Evolutionary conservation across 1,284 basidiomycete genomes (phyloP), one percentile per base, ranked within the genome.

Genomic region (Golubevia pallescens): DNA sequence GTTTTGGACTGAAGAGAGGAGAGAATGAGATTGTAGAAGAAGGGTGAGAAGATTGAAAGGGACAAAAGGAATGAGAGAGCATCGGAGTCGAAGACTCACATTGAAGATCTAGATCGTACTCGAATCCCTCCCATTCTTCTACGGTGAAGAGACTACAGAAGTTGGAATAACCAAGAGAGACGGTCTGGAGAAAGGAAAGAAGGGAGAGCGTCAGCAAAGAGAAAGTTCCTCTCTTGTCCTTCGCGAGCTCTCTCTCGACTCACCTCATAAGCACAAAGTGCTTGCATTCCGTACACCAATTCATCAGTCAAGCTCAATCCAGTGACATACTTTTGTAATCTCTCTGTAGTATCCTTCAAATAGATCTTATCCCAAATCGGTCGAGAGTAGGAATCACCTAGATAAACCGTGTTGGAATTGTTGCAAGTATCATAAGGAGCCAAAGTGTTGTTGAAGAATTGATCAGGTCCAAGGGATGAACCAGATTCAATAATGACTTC

Each of bases 101-200:
- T 38, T 67, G 66, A 16, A 81, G 54, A 65, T 85, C 82, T 76
- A 77, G 81, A 58, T 90, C 88, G 69, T 95, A 95, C 82, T 93
- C 90, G 84, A 93, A 95, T 10, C 93, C 93, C 74, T 92, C 89
- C 91, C 93, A 95, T 84, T 97, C 94, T 57, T 93, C 91, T 78
- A 92, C 88, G 0, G 92, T 94, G 86, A 97, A 97, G 0, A 97
- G 87, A 60, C 90, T 89, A 77, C 95, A 97, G 86, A 96, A 97
- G 72, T 90, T 91, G 28, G 92, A 93, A 80, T 92, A 95, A 1
- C 94, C 95, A 14, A 96, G 88, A 0, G 93, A 92, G 52, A 95
- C 93, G 2, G 94, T 96, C 91, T 61, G 69, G 54, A 71, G 60
- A 16, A 13, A 13, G 58, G 6, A 42, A 16, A 23, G 20, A 19